These are phyloP conservation scores for Xylaria grammica DNA, from an alignment of 495 filamentous ascomycete species.

Conservation along the genomic window DNA sequence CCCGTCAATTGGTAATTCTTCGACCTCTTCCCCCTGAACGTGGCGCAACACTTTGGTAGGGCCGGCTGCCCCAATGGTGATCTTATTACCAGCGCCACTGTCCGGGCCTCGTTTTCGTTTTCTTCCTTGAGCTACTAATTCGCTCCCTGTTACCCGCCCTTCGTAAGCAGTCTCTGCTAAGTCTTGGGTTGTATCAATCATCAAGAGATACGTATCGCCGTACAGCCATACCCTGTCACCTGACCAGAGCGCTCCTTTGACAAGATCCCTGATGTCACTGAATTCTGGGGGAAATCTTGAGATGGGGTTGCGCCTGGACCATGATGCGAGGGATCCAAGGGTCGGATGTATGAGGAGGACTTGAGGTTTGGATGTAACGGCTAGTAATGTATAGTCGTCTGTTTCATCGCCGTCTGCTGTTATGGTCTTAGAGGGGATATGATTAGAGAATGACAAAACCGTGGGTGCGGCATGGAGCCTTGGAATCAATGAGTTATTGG, in stretches of 20 bases:
- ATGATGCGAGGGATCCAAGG: constrained; percentile 75
- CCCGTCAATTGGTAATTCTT: constrained; percentile 33
- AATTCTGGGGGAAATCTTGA: constrained; percentile 75
- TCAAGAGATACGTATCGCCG: constrained; percentile 84
- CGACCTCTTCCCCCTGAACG: constrained; percentile 30
- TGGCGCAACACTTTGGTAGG: constrained; percentile 38
- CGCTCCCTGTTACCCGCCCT: constrained; percentile 42
- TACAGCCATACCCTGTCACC: constrained; percentile 81
- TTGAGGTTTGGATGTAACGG: constrained; percentile 76
- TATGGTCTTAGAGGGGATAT: constrained; percentile 36
- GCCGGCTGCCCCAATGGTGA: constrained; percentile 54
- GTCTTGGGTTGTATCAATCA: constrained; percentile 84
- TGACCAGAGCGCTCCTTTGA: constrained; percentile 88
- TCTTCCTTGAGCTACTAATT: constrained; percentile 54
- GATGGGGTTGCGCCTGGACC: constrained; percentile 84
- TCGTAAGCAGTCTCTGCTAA: constrained; percentile 42
- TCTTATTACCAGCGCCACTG: constrained; percentile 63
- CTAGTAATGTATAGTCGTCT: constrained; percentile 66
- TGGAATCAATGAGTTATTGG: constrained; percentile 72
- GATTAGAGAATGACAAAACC: constrained; percentile 70
- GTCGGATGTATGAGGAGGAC: constrained; percentile 78
- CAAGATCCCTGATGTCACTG: constrained; percentile 70
- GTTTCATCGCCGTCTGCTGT: constrained; percentile 45
- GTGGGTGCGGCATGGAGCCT: constrained; percentile 72
- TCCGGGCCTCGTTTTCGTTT: constrained; percentile 64